Conservation (phyloP, 176 grass and related monocot species). For the Carex parvula region DNA sequence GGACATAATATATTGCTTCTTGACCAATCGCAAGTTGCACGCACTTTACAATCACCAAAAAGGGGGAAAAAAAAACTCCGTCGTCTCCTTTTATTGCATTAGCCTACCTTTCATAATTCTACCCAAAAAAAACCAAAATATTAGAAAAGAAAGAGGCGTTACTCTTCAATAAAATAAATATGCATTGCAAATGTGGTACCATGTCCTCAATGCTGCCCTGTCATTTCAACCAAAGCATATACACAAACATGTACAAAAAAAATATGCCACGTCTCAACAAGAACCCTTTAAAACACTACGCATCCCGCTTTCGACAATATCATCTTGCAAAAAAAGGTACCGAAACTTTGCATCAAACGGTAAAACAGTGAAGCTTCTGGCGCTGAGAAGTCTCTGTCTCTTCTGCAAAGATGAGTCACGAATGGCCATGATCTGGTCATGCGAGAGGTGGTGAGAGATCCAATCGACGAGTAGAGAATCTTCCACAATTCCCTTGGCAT, state of each 20-base stretch:
- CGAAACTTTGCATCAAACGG: slow-evolving; percentile 73
- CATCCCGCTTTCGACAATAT: slow-evolving; percentile 21
- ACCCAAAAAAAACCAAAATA: slow-evolving; percentile 17
- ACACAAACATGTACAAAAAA: slow-evolving; percentile 24
- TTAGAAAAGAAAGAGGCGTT: slow-evolving; percentile 15
- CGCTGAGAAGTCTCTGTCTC: slow-evolving; percentile 65
- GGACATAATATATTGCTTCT: slow-evolving; percentile 8
- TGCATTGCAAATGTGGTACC: slow-evolving; percentile 15
- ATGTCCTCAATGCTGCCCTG: slow-evolving; percentile 28
- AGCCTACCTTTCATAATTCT: slow-evolving; percentile 22
- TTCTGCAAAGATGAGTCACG: slow-evolving; percentile 49
- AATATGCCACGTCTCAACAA: neutral
- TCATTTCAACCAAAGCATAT: slow-evolving; percentile 24
- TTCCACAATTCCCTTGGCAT: slow-evolving; percentile 70
- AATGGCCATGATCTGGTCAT: slow-evolving; percentile 63
- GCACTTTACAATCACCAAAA: neutral
- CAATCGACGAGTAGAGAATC: slow-evolving; percentile 76
- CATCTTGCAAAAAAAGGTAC: slow-evolving; percentile 77
- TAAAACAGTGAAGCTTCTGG: slow-evolving; percentile 45
- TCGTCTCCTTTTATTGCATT: slow-evolving; percentile 15
- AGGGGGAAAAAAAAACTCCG: neutral
- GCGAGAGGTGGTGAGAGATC: slow-evolving; percentile 74
- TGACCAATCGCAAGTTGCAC: neutral
- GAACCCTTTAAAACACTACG: slow-evolving; percentile 27
- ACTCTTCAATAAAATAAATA: slow-evolving; percentile 35